Evolutionary conservation across 345 rosid species (phyloP), one percentile per base, ranked within the genome.

Genomic region (Dovyalis caffra): DNA sequence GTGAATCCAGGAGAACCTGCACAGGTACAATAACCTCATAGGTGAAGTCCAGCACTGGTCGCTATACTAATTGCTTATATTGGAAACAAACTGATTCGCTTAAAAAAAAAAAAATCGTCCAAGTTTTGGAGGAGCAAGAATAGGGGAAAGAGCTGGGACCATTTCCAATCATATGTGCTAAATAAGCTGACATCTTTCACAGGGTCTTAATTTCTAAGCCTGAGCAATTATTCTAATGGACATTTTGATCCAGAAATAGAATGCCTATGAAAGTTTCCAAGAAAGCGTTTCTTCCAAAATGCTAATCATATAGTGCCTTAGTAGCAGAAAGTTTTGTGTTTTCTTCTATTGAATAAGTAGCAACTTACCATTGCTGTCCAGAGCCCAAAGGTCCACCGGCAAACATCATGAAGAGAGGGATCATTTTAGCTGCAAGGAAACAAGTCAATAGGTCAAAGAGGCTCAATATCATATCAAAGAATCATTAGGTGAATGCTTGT

Each of bases 1-100:
- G 79, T 95, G 97, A 82, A 94, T 90, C 99, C 99, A 95, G 69
- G 99, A 95, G 85, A 95, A 90, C 99, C 99, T 95, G 79, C 64
- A 73, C 65, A 63, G 34, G 7, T 51, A 74, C 51, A 71, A 79
- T 35, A 69, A 66, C 21, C 12, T 66, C 26, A 72, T 2, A 28
- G 34, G 47, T 15, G 47, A 12, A 3, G 47, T 12, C 5, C 28
- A 60, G 8, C 16, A 7, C 31, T 1, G 18, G 34, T 26, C 28
- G 10, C 34, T 0, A 32, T 12, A 26, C 34, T 9, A 25, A 60
- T 60, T 23, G 20, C 14, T 60, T 60, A 60, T 5, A 12, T 23
- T 60, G 25, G 16, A 23, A 23, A 23, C 6, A 32, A 60, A 60
- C 28, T n/a, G 25, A n/a, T 57, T 57, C 2, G 2, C 64, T 26